Conservation (phyloP, 2,329 filamentous ascomycete species). For the Fusarium odoratissimum region DNA sequence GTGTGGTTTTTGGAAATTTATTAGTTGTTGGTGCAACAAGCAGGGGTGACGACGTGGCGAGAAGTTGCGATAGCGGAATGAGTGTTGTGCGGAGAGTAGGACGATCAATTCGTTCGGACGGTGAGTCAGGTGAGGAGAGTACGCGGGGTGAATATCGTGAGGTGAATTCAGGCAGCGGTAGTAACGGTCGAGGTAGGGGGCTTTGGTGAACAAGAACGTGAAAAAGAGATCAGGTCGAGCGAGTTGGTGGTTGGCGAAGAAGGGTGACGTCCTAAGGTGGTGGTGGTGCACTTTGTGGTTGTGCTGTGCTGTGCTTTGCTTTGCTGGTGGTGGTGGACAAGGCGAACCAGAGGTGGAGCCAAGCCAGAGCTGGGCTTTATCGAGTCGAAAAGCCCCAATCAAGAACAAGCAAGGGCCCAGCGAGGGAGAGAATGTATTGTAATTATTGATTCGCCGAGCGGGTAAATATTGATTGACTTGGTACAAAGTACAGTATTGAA, state of each 20-base stretch:
- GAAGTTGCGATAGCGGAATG: constrained; percentile 26
- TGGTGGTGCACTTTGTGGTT: constrained; percentile 9
- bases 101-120: constrained; percentile 13
- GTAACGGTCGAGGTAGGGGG: not conserved
- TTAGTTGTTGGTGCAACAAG: constrained; percentile 4
- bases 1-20: not conserved
- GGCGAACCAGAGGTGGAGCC: constrained; percentile 37
- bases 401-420: not conserved
- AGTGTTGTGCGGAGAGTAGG: not conserved
- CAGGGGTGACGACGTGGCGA: constrained; percentile 32
- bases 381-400: constrained; percentile 27
- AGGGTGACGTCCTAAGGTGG: constrained; percentile 30
- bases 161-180: constrained; percentile 5
- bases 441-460: constrained; percentile 18
- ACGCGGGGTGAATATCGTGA: constrained; percentile 12
- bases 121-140: constrained; percentile 12
- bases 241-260: constrained; percentile 17
- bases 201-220: constrained; percentile 8
- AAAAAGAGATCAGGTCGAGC: constrained; percentile 17
- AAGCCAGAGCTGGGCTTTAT: constrained; percentile 33
- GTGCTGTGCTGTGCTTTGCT: constrained; percentile 1
- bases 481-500: not conserved
- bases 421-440: constrained; percentile 17
- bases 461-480: constrained; percentile 4
- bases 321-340: constrained; percentile 22